phyloP scores from a whole-genome alignment of 208 protist genomes.

The Trypanosoma brucei region DNA sequence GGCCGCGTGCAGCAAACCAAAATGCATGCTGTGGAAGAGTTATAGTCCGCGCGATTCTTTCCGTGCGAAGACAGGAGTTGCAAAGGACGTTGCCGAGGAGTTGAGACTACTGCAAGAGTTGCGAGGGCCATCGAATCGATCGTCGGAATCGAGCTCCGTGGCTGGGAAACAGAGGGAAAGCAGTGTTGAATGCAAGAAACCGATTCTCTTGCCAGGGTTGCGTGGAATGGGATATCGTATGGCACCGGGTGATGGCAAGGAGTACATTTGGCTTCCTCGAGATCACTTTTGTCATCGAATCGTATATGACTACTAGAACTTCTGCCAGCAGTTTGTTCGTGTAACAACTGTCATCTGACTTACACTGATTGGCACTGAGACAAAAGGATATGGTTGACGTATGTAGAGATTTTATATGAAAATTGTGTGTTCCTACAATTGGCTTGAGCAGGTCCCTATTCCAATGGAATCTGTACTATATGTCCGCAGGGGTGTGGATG shows the following conservation, averaged over 20 bases:
- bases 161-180: slow-evolving; percentile 9
- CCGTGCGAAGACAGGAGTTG: slow-evolving; percentile 4
- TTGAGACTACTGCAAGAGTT: slow-evolving; percentile 49
- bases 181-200: slow-evolving; percentile 1
- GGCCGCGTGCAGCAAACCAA: slow-evolving; percentile 37
- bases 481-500: no score
- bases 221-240: slow-evolving; percentile 53
- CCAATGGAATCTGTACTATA: no score
- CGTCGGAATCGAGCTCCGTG: slow-evolving; percentile 6
- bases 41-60: slow-evolving; percentile 32
- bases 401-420: no score
- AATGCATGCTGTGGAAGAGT: slow-evolving; percentile 57
- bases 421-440: no score
- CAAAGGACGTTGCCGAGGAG: slow-evolving; percentile 24
- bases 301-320: slow-evolving; percentile 44
- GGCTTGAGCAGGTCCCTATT: no score
- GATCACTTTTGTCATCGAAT: slow-evolving; percentile 63
- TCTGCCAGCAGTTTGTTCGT: neutral
- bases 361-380: no score
- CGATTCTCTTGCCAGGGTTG: slow-evolving; percentile 46
- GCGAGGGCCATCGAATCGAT: slow-evolving; percentile 29
- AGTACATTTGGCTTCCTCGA: slow-evolving; percentile 66
- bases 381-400: no score
- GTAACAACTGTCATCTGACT: neutral
- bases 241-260: slow-evolving; percentile 27